Evolutionary conservation across 805 yeast species (phyloP).

Genomic region (Yamadazyma akitaensis): DNA sequence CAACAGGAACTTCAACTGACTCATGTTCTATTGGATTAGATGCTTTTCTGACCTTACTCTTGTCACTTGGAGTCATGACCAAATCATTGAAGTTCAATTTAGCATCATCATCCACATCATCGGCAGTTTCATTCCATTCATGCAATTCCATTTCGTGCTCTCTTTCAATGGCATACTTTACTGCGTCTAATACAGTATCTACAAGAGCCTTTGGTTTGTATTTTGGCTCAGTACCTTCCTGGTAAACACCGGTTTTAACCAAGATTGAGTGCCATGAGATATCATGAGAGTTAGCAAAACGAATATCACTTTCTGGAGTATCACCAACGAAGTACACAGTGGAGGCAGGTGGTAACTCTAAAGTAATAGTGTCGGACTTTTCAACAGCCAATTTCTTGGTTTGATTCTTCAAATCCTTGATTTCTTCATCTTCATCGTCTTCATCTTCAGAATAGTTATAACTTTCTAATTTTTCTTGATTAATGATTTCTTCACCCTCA

Average conservation of each 20-base stretch:
- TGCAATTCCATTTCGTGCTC: slow-evolving; percentile 69
- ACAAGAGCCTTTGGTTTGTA: slow-evolving; percentile 74
- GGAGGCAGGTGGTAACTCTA: slow-evolving; percentile 75
- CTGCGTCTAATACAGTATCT: slow-evolving; percentile 77
- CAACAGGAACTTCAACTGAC: slow-evolving; percentile 49
- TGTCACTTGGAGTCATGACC: slow-evolving; percentile 43
- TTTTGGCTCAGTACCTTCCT: slow-evolving; percentile 74
- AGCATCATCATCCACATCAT: slow-evolving; percentile 27
- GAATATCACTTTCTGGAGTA: slow-evolving; percentile 83
- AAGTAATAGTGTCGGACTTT: slow-evolving; percentile 38
- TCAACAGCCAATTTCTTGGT: slow-evolving; percentile 32
- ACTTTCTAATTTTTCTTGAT: slow-evolving; percentile 39
- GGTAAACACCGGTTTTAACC: slow-evolving; percentile 85
- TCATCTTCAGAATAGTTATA: slow-evolving; percentile 27
- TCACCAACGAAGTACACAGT: slow-evolving; percentile 89
- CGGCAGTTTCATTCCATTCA: slow-evolving; percentile 65
- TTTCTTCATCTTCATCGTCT: slow-evolving; percentile 23
- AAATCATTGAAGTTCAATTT: slow-evolving; percentile 44
- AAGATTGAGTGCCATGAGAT: slow-evolving; percentile 80
- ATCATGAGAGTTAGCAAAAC: slow-evolving; percentile 85
- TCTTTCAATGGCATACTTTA: slow-evolving; percentile 76
- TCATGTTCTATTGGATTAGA: slow-evolving; percentile 34
- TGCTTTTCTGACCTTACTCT: slow-evolving; percentile 8
- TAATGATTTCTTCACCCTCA: slow-evolving; percentile 43
- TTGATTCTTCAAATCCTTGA: slow-evolving; percentile 8